These are phyloP conservation scores for Psilocybe cubensis DNA, from an alignment of 768 basidiomycete species.

Conservation along the genomic window DNA sequence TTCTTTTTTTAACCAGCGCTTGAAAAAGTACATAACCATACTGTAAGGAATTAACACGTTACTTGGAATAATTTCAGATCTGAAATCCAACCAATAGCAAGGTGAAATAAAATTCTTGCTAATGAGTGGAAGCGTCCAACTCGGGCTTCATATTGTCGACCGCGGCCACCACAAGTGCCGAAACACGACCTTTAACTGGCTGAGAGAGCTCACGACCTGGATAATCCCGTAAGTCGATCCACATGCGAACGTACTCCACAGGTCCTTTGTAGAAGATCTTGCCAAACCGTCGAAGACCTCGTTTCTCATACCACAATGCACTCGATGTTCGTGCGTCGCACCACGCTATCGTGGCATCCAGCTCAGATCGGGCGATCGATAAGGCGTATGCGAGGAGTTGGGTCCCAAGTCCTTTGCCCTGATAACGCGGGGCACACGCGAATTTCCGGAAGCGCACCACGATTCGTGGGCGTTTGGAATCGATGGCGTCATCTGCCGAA, in stretches of 20 bases:
- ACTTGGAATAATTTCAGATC: not conserved
- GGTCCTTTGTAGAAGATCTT: constrained; percentile 53
- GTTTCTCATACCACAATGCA: constrained; percentile 53
- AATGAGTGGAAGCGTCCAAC: not conserved
- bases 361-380: constrained; percentile 40
- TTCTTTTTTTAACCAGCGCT: not conserved
- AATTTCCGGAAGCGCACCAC: constrained; percentile 63
- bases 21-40: not conserved
- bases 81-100: not conserved
- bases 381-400: constrained; percentile 46
- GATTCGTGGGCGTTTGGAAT: not conserved
- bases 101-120: not conserved
- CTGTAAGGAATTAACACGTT: not conserved
- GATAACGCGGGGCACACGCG: constrained; percentile 54
- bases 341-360: constrained; percentile 50
- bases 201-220: not conserved
- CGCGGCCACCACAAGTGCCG: not conserved
- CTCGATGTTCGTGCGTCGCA: constrained; percentile 58
- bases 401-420: constrained; percentile 57
- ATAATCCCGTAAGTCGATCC: constrained; percentile 28
- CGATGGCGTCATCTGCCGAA: not conserved
- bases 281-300: constrained; percentile 55
- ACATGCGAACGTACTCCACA: constrained; percentile 63
- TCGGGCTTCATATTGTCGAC: not conserved
- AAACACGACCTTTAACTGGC: not conserved